These are phyloP conservation scores for Ophiostoma ips DNA, from an alignment of 2,329 filamentous ascomycete species.

Conservation along the genomic window DNA sequence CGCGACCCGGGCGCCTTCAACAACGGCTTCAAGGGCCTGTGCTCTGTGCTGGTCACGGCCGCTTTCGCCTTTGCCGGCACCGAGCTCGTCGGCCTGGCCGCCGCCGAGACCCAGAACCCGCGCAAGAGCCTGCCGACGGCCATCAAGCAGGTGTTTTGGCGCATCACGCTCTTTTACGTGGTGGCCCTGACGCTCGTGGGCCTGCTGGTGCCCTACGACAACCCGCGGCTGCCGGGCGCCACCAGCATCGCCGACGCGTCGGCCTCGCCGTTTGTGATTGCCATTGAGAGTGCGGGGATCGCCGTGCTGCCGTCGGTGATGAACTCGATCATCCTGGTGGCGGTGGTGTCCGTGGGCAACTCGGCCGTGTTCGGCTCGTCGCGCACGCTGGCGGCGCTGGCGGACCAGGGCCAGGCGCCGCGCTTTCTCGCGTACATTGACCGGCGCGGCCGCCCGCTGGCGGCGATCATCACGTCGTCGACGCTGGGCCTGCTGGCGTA, in stretches of 20 bases:
- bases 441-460: constrained; percentile 63
- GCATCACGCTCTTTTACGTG: constrained; percentile 82
- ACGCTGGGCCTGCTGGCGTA: constrained; percentile 61
- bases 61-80: constrained; percentile 67
- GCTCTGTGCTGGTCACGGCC: constrained; percentile 62
- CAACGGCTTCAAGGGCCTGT: constrained; percentile 73
- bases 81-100: constrained; percentile 62
- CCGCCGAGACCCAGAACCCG: constrained; percentile 66
- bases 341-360: constrained; percentile 83
- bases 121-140: constrained; percentile 72
- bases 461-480: constrained; percentile 56
- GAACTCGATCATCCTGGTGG: constrained; percentile 88
- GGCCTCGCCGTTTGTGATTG: constrained; percentile 86
- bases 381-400: constrained; percentile 75
- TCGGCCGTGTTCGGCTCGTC: constrained; percentile 85
- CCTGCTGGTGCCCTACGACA: constrained; percentile 62
- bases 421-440: constrained; percentile 68
- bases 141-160: constrained; percentile 91
- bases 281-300: constrained; percentile 75
- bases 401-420: constrained; percentile 76
- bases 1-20: constrained; percentile 67
- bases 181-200: constrained; percentile 70
- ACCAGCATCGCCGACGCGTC: constrained; percentile 48
- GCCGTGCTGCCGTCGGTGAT: constrained; percentile 71
- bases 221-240: constrained; percentile 46